Base-by-base conservation (phyloP, 306 rosid species). In the Cucurbita pepo region DNA sequence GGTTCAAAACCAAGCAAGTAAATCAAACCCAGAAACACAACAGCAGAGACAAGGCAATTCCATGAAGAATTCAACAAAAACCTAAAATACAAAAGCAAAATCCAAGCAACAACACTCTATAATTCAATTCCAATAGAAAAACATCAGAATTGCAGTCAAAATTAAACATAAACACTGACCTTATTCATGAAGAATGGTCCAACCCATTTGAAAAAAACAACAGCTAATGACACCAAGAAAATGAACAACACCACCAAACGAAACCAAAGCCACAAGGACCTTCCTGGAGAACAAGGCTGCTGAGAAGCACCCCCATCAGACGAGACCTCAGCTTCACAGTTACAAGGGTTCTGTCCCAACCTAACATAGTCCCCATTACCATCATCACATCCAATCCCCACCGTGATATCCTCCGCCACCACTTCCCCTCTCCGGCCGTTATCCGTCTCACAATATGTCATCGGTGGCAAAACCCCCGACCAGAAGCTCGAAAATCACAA, bases 151-250 rank as follows among this genome's bases (percentile, higher is more conserved):
- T 14, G 41, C 45, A 12, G 69, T 56, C 47, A 5, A 40, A 41
- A 56, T 30, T 75, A 18, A 73, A 74, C 34, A 59, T 10, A 12
- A 58, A 74, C 6, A 76, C 78, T 22, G 63, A 94, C 99, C 95
- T 88, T 85, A 21, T 89, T 83, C 83, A 95, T 75, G 78, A 87
- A 53, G 64, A 82, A 84, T 1, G 99, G 99, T 13, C 84, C 90
- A 30, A 89, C 75, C 96, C 99, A 95, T 80, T 84, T 82, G 83
- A 84, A 3, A 41, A 73, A 82, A 81, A 86, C 82, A 55, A 76
- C 75, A 76, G 86, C 86, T 77, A 88, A 54, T 25, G 87, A 22
- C 12, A 79, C 89, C 41, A 82, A 41, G 78, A 78, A 88, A 3
- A 79, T 6, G 34, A 82, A 16, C 71, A 76, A 16, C 54, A 86